Evolutionary conservation across 2,329 filamentous ascomycete genomes (phyloP).

Genomic region (Monilinia fructigena): DNA sequence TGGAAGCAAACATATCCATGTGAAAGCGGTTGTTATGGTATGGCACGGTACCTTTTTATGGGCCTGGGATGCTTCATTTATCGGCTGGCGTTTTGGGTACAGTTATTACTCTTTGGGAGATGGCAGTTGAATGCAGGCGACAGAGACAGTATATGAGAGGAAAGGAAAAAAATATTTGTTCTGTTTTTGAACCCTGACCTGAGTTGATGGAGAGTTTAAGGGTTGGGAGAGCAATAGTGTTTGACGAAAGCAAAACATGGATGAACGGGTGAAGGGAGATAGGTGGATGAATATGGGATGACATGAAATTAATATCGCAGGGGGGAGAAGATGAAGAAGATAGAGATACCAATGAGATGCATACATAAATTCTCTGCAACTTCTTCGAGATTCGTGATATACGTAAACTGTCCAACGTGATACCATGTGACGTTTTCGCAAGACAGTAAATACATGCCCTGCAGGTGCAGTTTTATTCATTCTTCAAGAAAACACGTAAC

Average conservation of each 20-base stretch:
- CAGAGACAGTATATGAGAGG: not conserved
- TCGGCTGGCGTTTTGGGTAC: constrained; percentile 12
- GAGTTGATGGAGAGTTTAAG: not conserved
- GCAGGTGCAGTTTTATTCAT: too few species aligned
- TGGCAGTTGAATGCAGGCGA: not conserved
- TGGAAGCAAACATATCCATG: constrained; percentile 9
- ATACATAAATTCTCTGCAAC: not conserved
- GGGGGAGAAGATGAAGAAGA: not conserved
- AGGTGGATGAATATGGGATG: not conserved
- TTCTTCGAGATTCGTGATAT: not conserved
- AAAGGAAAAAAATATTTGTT: not conserved
- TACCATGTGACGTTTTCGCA: too few species aligned
- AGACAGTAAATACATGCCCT: too few species aligned
- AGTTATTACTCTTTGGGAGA: constrained; percentile 1
- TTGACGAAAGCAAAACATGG: constrained; percentile 3
- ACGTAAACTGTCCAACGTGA: not conserved
- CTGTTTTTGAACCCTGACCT: not conserved
- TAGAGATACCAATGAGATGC: constrained; percentile 4
- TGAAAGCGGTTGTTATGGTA: constrained; percentile 9
- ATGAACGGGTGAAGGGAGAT: not conserved
- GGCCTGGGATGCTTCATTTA: not conserved
- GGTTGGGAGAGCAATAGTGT: not conserved
- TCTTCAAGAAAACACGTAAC: too few species aligned
- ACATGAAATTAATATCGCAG: constrained; percentile 16
- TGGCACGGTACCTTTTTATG: constrained; percentile 5